Conservation (phyloP, 805 yeast genomes). For the Priceomyces fermenticarens region DNA sequence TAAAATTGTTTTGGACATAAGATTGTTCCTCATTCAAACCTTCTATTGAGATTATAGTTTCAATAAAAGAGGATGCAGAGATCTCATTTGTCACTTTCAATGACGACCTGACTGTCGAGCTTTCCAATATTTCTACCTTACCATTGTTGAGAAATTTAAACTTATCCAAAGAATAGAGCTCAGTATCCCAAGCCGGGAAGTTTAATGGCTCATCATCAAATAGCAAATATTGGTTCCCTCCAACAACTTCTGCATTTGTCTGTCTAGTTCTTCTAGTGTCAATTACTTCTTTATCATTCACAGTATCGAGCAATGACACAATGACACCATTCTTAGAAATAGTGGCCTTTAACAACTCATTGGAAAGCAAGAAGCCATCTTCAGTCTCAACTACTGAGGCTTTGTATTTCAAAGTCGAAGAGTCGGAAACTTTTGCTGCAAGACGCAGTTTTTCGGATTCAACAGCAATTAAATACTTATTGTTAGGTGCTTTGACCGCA, state of each 20-base stretch:
- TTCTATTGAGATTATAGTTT: conserved; percentile 66
- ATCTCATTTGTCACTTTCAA: conserved; percentile 61
- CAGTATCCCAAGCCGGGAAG: conserved; percentile 98
- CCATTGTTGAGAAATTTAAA: conserved; percentile 44
- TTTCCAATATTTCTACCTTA: conserved; percentile 40
- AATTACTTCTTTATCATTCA: conserved; percentile 59
- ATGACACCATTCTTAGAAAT: conserved; percentile 54
- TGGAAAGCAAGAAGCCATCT: conserved; percentile 49
- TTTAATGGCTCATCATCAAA: conserved; percentile 88
- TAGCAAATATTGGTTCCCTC: conserved; percentile 79
- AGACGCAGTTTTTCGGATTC: conserved; percentile 16
- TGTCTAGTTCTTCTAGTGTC: conserved; percentile 54
- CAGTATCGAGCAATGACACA: conserved; percentile 59
- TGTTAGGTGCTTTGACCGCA: conserved; percentile 5
- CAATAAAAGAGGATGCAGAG: conserved; percentile 54
- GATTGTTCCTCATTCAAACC: conserved; percentile 51
- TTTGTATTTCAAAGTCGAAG: conserved; percentile 27
- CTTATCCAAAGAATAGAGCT: conserved; percentile 78
- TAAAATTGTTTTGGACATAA: conserved; percentile 24
- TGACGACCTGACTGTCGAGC: conserved; percentile 60
- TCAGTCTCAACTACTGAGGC: conserved; percentile 45
- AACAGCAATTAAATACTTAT: conserved; percentile 18
- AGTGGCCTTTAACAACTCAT: conserved; percentile 57
- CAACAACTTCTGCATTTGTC: conserved; percentile 31
- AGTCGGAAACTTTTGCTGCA: conserved; percentile 19